A percentile compares a stretch with the other conserved stretches of the same genome.
Conservation (phyloP, 306 rosid genomes). For the Macrotyloma uniflorum region DNA sequence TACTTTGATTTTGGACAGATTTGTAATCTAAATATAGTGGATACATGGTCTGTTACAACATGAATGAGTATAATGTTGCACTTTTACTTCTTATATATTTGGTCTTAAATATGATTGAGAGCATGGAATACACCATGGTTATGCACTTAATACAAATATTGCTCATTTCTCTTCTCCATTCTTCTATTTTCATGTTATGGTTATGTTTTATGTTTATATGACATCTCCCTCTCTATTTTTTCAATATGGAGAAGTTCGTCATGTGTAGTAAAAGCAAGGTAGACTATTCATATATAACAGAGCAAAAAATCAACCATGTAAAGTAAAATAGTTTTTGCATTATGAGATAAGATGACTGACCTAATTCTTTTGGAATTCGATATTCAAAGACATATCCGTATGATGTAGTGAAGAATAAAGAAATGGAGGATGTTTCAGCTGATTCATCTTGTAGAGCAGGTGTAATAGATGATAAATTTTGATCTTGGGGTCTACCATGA, state of each 20-base stretch:
- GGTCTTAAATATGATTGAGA: too few species aligned
- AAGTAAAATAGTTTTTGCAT: neutral
- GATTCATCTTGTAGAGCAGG: neutral
- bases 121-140: too few species aligned
- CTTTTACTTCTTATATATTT: too few species aligned
- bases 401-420: slow-evolving; percentile 9
- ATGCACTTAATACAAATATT: too few species aligned
- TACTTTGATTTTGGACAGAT: too few species aligned
- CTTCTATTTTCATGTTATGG: too few species aligned
- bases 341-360: neutral
- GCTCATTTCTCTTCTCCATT: too few species aligned
- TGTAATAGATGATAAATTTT: neutral
- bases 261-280: neutral
- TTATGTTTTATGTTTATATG: too few species aligned
- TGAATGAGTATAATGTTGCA: too few species aligned
- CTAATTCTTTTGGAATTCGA: neutral
- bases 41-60: too few species aligned
- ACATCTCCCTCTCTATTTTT: neutral
- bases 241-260: neutral
- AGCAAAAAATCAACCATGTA: neutral
- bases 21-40: too few species aligned
- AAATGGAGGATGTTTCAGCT: slow-evolving; percentile 10
- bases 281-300: neutral
- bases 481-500: slow-evolving; percentile 4
- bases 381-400: neutral